Percentiles rank a stretch among this genome's conserved stretches.
These are phyloP conservation scores for Tolypocladium nubicola DNA, from an alignment of 2,329 filamentous ascomycete genomes.

Conservation along the genomic window DNA sequence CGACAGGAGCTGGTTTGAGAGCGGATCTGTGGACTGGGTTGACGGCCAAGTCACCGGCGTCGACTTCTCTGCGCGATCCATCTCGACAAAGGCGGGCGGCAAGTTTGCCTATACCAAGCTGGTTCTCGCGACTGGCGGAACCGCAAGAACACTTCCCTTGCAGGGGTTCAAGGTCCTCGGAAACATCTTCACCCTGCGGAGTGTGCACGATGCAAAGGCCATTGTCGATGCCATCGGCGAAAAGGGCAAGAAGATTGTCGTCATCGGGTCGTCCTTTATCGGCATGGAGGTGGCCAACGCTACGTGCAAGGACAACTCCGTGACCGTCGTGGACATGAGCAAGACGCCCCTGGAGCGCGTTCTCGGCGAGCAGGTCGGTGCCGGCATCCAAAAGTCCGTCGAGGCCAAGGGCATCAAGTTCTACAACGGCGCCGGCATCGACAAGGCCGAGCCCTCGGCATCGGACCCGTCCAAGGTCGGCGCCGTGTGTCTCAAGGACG, in stretches of 20 bases:
- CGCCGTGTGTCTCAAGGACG: slow-evolving; percentile 73
- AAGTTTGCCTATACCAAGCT: slow-evolving; percentile 76
- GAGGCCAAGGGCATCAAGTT: slow-evolving; percentile 88
- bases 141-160: slow-evolving; percentile 63
- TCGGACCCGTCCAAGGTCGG: slow-evolving; percentile 65
- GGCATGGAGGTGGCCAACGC: slow-evolving; percentile 96
- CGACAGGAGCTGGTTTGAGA: slow-evolving; percentile 66
- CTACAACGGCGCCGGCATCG: slow-evolving; percentile 68
- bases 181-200: slow-evolving; percentile 81
- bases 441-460: slow-evolving; percentile 65
- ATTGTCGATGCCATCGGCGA: slow-evolving; percentile 74
- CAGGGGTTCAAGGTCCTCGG: slow-evolving; percentile 75
- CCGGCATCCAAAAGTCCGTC: slow-evolving; percentile 65
- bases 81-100: slow-evolving; percentile 64
- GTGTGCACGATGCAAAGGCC: slow-evolving; percentile 62
- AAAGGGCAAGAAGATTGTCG: slow-evolving; percentile 80
- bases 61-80: slow-evolving; percentile 63
- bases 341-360: slow-evolving; percentile 74
- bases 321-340: slow-evolving; percentile 85
- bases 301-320: slow-evolving; percentile 65
- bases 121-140: slow-evolving; percentile 80
- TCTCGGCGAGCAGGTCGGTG: slow-evolving; percentile 72
- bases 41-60: slow-evolving; percentile 59
- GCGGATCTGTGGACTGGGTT: slow-evolving; percentile 45
- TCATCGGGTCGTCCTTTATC: slow-evolving; percentile 92